These are phyloP conservation scores for Candida oleophila DNA, from an alignment of 805 yeast species.

Conservation along the genomic window DNA sequence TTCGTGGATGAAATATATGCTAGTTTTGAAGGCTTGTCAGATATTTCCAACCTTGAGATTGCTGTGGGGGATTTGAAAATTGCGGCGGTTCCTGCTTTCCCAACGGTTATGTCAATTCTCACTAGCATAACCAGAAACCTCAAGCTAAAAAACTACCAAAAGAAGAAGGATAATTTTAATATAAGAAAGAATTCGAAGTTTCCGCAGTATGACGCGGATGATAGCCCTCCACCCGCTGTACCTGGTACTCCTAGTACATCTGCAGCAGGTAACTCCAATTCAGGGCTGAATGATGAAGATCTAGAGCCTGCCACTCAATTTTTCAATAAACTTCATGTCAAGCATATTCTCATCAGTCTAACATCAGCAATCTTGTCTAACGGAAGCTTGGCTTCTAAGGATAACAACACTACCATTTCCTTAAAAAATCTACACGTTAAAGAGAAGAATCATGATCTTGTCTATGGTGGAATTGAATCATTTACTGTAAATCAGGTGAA, in stretches of 20 bases:
- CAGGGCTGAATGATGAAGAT: constrained; percentile 9
- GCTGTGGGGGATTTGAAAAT: constrained; percentile 40
- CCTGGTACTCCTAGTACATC: not conserved
- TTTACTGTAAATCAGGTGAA: constrained; percentile 24
- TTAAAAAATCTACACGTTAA: constrained; percentile 35
- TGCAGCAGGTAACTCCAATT: not conserved
- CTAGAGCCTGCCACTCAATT: constrained; percentile 7
- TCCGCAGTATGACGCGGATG: constrained; percentile 23
- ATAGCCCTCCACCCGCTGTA: not conserved
- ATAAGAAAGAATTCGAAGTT: constrained; percentile 12
- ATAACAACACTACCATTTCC: constrained; percentile 22
- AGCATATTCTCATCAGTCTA: constrained; percentile 39
- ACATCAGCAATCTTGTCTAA: constrained; percentile 42
- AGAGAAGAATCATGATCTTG: constrained; percentile 40
- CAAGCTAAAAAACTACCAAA: constrained; percentile 32
- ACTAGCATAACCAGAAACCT: constrained; percentile 36
- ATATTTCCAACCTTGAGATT: constrained; percentile 33
- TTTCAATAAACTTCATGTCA: constrained; percentile 40
- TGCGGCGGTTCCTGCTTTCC: constrained; percentile 45
- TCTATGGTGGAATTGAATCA: constrained; percentile 48
- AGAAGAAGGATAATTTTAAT: constrained; percentile 15
- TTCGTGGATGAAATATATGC: constrained; percentile 37
- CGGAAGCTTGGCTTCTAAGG: constrained; percentile 43
- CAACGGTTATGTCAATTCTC: constrained; percentile 34
- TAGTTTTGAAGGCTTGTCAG: constrained; percentile 48